phyloP scores from a whole-genome alignment of 2,329 filamentous ascomycete genomes.

The Venturia pyrina region DNA sequence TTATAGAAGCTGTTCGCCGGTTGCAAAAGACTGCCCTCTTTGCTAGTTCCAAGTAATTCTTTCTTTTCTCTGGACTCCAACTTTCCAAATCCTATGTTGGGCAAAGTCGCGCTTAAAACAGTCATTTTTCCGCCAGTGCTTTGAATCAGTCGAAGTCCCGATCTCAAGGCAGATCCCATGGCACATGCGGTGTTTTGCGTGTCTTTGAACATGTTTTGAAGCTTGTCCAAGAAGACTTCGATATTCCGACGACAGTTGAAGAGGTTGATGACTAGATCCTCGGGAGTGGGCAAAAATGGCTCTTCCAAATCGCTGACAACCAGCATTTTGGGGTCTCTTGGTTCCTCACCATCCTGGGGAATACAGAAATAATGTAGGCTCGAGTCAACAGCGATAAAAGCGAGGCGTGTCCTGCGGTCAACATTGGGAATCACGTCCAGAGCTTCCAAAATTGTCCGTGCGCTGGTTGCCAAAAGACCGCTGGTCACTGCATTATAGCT shows the following conservation, averaged over 20 bases:
- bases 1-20: slow-evolving; percentile 97
- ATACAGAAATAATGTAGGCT: slow-evolving; percentile 95
- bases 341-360: slow-evolving; percentile 77
- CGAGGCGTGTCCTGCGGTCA: slow-evolving; percentile 80
- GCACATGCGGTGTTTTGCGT: slow-evolving; percentile 84
- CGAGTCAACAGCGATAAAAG: slow-evolving; percentile 91
- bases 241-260: slow-evolving; percentile 84
- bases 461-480: slow-evolving; percentile 82
- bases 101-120: slow-evolving; percentile 79
- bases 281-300: slow-evolving; percentile 88
- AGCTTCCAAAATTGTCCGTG: slow-evolving; percentile 88
- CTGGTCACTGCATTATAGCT: slow-evolving; percentile 84
- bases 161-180: slow-evolving; percentile 86
- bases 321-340: slow-evolving; percentile 77
- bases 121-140: slow-evolving; percentile 91
- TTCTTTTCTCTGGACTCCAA: slow-evolving; percentile 93
- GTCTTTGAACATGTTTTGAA: slow-evolving; percentile 89
- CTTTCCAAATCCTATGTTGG: slow-evolving; percentile 82
- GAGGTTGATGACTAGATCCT: slow-evolving; percentile 81
- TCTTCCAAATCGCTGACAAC: slow-evolving; percentile 93
- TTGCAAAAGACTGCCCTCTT: slow-evolving; percentile 78
- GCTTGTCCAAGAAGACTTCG: slow-evolving; percentile 78
- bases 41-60: slow-evolving; percentile 86
- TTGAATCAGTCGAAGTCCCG: slow-evolving; percentile 92
- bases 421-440: slow-evolving; percentile 97